Evolutionary conservation across 2,329 filamentous ascomycete genomes (phyloP).

Genomic region (Dothistroma pini): DNA sequence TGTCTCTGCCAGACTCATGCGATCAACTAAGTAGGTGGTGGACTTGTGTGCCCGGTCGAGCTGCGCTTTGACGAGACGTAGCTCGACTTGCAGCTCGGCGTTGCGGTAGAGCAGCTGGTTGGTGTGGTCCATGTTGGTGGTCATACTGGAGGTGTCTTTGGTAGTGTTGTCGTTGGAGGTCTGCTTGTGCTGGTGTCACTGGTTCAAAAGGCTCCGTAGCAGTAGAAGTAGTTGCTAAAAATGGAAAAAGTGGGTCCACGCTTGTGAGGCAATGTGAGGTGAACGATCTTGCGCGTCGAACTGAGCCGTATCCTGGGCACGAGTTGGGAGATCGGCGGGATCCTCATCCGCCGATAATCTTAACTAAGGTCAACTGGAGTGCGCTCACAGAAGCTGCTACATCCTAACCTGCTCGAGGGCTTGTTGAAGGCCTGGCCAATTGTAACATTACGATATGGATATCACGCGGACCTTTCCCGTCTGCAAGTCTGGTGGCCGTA

Average conservation of each 20-base stretch:
- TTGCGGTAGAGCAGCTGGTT: conserved; percentile 19
- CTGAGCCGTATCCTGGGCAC: background rate
- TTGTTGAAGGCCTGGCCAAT: too few relatives aligned
- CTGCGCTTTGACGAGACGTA: conserved; percentile 25
- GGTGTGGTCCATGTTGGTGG: conserved; percentile 9
- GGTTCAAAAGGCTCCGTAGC: background rate
- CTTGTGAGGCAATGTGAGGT: background rate
- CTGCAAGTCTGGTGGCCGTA: too few relatives aligned
- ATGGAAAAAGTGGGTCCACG: background rate
- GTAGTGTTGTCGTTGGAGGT: background rate
- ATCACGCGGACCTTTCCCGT: too few relatives aligned
- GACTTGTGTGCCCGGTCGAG: conserved; percentile 23
- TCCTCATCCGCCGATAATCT: too few relatives aligned
- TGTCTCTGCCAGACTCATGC: conserved; percentile 5
- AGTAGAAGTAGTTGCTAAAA: background rate
- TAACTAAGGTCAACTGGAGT: too few relatives aligned
- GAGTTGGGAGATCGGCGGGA: background rate
- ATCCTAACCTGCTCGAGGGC: too few relatives aligned
- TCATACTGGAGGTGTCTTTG: background rate
- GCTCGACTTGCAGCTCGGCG: conserved; percentile 27
- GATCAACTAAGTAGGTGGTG: conserved; percentile 19
- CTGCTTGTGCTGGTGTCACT: background rate
- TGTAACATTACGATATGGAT: too few relatives aligned
- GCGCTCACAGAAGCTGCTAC: too few relatives aligned
- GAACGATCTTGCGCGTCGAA: background rate